These are phyloP conservation scores for Cicer chorassanicum DNA, from an alignment of 306 rosid genomes.

Conservation along the genomic window DNA sequence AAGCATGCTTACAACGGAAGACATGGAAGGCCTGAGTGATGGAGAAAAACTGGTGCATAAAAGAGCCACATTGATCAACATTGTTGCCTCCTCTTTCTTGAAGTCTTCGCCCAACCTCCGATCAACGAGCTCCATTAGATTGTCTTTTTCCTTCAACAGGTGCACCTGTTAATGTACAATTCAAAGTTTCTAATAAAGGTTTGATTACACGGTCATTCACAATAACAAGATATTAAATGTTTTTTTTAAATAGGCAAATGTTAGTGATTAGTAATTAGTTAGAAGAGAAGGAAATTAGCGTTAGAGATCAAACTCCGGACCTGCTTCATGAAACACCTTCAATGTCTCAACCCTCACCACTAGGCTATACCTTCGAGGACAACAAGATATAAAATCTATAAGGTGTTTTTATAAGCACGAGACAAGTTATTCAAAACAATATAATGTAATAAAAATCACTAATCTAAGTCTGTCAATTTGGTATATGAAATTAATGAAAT, in stretches of 20 bases:
- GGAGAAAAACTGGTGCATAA: constrained; percentile 44
- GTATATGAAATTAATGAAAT: no score
- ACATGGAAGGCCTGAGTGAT: constrained; percentile 47
- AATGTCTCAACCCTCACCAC: no score
- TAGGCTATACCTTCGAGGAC: no score
- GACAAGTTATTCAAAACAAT: not conserved
- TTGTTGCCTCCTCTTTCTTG: constrained; percentile 34
- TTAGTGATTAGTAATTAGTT: no score
- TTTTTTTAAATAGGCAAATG: no score
- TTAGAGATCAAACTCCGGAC: no score
- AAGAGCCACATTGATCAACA: constrained; percentile 51
- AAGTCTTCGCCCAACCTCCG: constrained; percentile 40
- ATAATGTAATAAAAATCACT: not conserved
- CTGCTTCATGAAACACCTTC: no score
- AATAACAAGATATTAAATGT: not conserved
- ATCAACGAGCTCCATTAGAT: constrained; percentile 49
- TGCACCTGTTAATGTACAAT: constrained; percentile 39
- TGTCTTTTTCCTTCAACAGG: constrained; percentile 44
- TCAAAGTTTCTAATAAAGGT: not conserved
- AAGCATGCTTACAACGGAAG: constrained; percentile 56
- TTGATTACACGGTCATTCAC: not conserved
- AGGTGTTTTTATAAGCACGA: not conserved
- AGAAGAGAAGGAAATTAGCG: no score
- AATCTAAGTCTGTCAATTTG: not conserved
- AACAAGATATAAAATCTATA: constrained; percentile 5